Evolutionary conservation across 495 filamentous ascomycete genomes (phyloP).

Genomic region (Penicillium silybi): DNA sequence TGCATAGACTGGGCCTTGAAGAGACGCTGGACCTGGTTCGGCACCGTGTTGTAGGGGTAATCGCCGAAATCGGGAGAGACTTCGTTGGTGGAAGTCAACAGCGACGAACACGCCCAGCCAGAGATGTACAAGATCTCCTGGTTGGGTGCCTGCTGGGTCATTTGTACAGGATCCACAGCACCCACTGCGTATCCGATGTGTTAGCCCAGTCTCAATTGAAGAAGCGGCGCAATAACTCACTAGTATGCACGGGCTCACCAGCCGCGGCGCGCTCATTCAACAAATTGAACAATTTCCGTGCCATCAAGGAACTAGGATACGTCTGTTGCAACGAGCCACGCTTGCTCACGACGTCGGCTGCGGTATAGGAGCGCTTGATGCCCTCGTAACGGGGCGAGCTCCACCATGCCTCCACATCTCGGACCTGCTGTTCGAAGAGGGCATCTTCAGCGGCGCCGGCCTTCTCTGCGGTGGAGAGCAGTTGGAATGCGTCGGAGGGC

Average conservation of each 20-base stretch:
- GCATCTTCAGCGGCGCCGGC: conserved; percentile 75
- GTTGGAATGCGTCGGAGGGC: conserved; percentile 72
- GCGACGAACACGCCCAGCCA: conserved; percentile 93
- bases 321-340: conserved; percentile 79
- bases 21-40: conserved; percentile 93
- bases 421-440: conserved; percentile 72
- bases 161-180: conserved; percentile 95
- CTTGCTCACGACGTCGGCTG: conserved; percentile 88
- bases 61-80: conserved; percentile 96
- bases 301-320: conserved; percentile 90
- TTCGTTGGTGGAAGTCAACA: conserved; percentile 91
- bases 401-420: conserved; percentile 88
- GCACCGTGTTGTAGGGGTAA: conserved; percentile 98
- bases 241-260: conserved; percentile 86
- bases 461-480: conserved; percentile 69
- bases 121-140: conserved; percentile 96
- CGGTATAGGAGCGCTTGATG: conserved; percentile 87
- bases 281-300: conserved; percentile 87
- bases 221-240: conserved; percentile 43
- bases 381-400: conserved; percentile 73
- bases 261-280: conserved; percentile 69
- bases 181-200: conserved; percentile 61
- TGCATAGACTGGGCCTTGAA: conserved; percentile 97
- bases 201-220: conserved; percentile 1
- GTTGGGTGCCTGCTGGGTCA: conserved; percentile 96